Conservation (phyloP, 176 grass and related monocot genomes). For the Avena eriantha region DNA sequence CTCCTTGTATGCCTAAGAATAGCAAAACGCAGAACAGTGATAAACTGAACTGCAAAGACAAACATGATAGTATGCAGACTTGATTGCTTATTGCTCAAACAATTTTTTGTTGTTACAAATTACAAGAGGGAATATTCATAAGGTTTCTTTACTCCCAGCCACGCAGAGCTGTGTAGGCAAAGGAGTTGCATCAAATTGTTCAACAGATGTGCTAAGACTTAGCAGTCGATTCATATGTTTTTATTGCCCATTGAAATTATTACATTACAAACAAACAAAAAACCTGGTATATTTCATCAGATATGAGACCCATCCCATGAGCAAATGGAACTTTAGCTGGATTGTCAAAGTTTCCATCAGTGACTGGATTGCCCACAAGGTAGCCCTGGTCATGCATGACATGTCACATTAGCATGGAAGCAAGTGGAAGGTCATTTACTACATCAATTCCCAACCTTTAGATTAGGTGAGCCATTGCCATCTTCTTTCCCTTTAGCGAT, state of each 20-base stretch:
- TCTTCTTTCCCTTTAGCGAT: conserved; percentile 45
- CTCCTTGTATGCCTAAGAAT: conserved; percentile 40
- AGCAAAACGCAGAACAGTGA: neutral
- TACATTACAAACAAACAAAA: neutral
- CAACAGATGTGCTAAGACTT: neutral
- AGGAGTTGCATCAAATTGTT: neutral
- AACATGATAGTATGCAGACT: neutral
- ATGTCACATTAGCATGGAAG: neutral
- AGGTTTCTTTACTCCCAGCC: neutral
- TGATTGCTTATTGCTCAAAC: neutral
- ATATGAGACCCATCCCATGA: too few relatives aligned
- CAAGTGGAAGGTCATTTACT: too few relatives aligned
- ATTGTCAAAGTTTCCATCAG: conserved; percentile 50
- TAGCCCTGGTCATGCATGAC: conserved; percentile 58
- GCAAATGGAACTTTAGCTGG: conserved; percentile 38
- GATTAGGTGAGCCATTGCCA: conserved; percentile 40
- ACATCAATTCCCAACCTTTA: conserved; percentile 49
- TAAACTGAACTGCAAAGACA: neutral
- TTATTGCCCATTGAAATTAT: neutral
- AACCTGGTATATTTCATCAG: conserved; percentile 61
- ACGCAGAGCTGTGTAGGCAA: neutral
- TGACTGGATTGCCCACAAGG: conserved; percentile 63
- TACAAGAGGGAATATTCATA: neutral
- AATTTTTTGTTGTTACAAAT: neutral
- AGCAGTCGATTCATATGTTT: neutral